These are phyloP conservation scores for Fusarium sororula DNA, from an alignment of 2,329 filamentous ascomycete species.

Conservation along the genomic window DNA sequence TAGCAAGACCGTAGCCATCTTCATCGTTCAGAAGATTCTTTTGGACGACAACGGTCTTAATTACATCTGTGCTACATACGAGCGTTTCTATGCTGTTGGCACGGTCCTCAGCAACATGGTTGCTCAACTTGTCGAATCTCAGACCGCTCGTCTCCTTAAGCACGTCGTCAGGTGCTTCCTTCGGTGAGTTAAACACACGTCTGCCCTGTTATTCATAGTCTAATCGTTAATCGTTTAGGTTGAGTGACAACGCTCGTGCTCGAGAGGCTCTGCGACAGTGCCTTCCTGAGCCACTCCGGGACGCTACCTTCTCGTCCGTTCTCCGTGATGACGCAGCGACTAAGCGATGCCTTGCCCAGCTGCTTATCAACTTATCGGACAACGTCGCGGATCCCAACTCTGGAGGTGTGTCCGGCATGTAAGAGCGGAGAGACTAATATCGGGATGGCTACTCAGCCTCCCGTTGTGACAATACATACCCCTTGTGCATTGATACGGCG, in stretches of 20 bases:
- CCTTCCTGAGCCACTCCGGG: constrained; percentile 96
- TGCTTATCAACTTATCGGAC: constrained; percentile 95
- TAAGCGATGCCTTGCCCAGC: constrained; percentile 95
- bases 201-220: not conserved
- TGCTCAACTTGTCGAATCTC: constrained; percentile 94
- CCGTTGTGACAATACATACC: constrained; percentile 43
- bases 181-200: constrained; percentile 69
- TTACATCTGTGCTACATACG: constrained; percentile 98
- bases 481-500: constrained; percentile 43
- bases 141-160: constrained; percentile 94
- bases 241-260: constrained; percentile 95
- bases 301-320: constrained; percentile 96
- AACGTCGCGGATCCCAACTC: constrained; percentile 69
- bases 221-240: constrained; percentile 57
- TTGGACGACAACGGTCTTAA: constrained; percentile 96
- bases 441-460: constrained; percentile 10
- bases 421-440: constrained; percentile 27
- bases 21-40: constrained; percentile 99
- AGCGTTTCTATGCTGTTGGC: constrained; percentile 97
- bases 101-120: constrained; percentile 99
- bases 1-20: constrained; percentile 98
- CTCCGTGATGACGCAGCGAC: constrained; percentile 96
- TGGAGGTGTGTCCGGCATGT: constrained; percentile 49
- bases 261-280: constrained; percentile 95
- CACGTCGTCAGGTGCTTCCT: constrained; percentile 98